These are phyloP conservation scores for Puccinia hordei DNA, from an alignment of 1,284 basidiomycete species.

Conservation along the genomic window DNA sequence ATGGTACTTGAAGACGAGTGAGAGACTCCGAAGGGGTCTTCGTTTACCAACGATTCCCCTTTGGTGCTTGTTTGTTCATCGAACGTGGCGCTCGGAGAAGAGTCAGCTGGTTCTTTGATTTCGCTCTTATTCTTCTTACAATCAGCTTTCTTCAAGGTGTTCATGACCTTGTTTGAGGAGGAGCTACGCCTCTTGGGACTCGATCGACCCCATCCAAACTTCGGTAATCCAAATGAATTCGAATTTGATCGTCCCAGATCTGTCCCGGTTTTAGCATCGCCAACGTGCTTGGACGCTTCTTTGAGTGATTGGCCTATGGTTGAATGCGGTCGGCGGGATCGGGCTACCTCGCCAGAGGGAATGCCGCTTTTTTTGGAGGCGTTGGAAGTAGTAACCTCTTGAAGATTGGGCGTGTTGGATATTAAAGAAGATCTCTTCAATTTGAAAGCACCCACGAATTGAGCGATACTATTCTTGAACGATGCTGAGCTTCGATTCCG, in stretches of 20 bases:
- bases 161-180: background rate
- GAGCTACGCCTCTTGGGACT: background rate
- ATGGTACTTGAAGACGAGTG: background rate
- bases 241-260: background rate
- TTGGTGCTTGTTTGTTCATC: background rate
- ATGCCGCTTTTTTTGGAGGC: background rate
- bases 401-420: constrained; percentile 23
- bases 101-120: background rate
- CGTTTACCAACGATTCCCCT: background rate
- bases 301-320: background rate
- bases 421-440: constrained; percentile 4
- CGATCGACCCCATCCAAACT: constrained; percentile 8
- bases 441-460: constrained; percentile 17
- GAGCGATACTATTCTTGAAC: constrained; percentile 9
- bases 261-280: background rate
- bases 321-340: constrained; percentile 2
- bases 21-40: constrained; percentile 13
- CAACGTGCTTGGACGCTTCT: background rate
- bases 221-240: constrained; percentile 8
- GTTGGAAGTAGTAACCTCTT: background rate
- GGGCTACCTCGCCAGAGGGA: background rate
- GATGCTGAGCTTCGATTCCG: background rate
- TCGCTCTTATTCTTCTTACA: background rate
- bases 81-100: background rate
- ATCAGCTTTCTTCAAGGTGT: background rate